Evolutionary conservation across 208 protist species (phyloP).

Genomic region (Lotmaria passim): DNA sequence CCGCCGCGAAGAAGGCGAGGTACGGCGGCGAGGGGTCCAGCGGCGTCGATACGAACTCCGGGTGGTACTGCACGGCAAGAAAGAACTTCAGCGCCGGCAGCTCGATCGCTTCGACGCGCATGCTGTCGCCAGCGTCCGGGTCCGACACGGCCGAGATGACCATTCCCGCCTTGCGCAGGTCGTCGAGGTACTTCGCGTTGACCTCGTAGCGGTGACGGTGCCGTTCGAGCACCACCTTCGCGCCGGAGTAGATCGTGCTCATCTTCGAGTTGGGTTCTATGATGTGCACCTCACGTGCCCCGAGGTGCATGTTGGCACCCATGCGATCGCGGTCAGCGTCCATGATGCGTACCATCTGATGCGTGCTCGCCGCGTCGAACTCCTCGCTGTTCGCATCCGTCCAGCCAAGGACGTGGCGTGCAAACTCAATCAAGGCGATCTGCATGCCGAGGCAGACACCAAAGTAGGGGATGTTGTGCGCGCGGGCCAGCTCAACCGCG

Average conservation of each 20-base stretch:
- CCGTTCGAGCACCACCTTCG: conserved; percentile 91
- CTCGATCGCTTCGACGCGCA: conserved; percentile 92
- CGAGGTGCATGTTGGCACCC: conserved; percentile 99
- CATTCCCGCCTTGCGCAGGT: conserved; percentile 92
- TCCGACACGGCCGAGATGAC: conserved; percentile 91
- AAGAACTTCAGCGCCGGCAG: conserved; percentile 87
- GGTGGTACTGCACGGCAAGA: conserved; percentile 98
- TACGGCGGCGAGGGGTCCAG: conserved; percentile 96
- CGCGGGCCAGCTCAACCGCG: conserved; percentile 95
- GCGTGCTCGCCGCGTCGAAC: conserved; percentile 84
- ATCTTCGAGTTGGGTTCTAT: conserved; percentile 69
- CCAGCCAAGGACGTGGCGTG: conserved; percentile 94
- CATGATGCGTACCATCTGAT: conserved; percentile 98
- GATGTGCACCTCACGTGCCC: conserved; percentile 88
- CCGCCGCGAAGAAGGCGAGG: conserved; percentile 95
- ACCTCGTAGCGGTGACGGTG: conserved; percentile 99
- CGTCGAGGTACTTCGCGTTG: conserved; percentile 93
- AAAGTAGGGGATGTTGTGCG: conserved; percentile 96
- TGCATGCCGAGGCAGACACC: conserved; percentile 99
- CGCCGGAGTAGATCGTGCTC: conserved; percentile 86
- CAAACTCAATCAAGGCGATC: conserved; percentile 95
- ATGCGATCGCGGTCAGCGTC: conserved; percentile 94
- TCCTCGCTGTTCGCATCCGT: conserved; percentile 95
- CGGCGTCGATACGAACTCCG: conserved; percentile 97
- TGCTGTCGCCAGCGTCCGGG: conserved; percentile 84